These are phyloP conservation scores for Alternaria hordeiaustralica DNA, from an alignment of 2,329 filamentous ascomycete genomes.

Conservation along the genomic window DNA sequence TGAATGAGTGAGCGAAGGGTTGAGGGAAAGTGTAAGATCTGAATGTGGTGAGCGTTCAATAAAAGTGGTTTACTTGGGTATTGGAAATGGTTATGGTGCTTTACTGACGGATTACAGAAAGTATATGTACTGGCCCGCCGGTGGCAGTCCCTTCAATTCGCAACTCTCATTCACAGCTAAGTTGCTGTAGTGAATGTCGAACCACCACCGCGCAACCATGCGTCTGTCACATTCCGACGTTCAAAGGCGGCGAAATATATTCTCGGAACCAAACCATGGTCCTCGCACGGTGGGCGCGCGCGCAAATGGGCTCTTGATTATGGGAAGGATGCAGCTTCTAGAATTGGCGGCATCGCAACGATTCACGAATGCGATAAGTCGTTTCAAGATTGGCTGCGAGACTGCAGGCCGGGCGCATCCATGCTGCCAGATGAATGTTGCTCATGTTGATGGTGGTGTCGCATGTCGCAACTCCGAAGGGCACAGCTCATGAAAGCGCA, in stretches of 20 bases:
- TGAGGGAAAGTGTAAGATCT: fast-evolving
- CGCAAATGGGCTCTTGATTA: fast-evolving
- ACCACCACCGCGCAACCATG: background rate
- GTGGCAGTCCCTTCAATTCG: background rate
- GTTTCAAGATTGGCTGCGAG: fast-evolving
- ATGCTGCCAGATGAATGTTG: background rate
- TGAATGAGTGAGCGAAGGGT: background rate
- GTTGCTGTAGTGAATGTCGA: background rate
- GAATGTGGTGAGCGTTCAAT: background rate
- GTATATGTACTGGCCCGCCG: background rate
- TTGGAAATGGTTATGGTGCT: background rate
- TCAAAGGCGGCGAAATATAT: background rate
- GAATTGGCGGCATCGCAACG: background rate
- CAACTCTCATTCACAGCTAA: background rate
- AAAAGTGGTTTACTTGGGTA: background rate
- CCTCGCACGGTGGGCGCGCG: background rate
- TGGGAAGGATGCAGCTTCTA: fast-evolving
- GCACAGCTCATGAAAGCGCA: background rate
- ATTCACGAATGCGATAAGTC: background rate
- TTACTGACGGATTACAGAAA: background rate
- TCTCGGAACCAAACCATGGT: background rate
- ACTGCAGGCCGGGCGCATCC: background rate
- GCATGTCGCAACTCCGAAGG: background rate
- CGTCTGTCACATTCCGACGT: background rate
- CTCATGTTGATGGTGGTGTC: background rate